These are phyloP conservation scores for Colletotrichum euphorbiae DNA, from an alignment of 2,329 filamentous ascomycete species.

Conservation along the genomic window DNA sequence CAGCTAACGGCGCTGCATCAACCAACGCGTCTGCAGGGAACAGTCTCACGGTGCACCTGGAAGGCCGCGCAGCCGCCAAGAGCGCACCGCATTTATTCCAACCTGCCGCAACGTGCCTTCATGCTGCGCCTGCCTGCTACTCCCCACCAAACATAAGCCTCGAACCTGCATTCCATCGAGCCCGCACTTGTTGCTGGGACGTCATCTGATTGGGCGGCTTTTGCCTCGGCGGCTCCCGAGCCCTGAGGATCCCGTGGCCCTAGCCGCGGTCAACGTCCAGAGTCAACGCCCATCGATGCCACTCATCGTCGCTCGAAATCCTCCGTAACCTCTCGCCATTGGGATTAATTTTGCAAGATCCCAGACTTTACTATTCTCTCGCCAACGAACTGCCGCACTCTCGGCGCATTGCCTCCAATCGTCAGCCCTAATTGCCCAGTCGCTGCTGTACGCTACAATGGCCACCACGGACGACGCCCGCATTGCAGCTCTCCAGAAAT, in stretches of 20 bases:
- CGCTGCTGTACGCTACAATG: conserved; percentile 26
- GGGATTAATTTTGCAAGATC: background rate
- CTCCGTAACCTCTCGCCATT: background rate
- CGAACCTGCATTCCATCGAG: conserved; percentile 31
- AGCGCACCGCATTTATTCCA: conserved; percentile 20
- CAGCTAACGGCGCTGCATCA: conserved; percentile 8
- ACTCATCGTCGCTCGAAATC: background rate
- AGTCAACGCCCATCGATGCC: conserved; percentile 36
- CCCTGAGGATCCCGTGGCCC: conserved; percentile 34
- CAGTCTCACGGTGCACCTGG: conserved; percentile 11
- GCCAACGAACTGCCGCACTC: background rate
- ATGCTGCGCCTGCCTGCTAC: background rate
- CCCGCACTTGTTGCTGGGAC: conserved; percentile 41
- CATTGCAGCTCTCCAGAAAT: conserved; percentile 48
- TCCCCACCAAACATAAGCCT: conserved; percentile 35
- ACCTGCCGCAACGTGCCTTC: conserved; percentile 1
- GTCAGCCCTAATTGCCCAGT: background rate
- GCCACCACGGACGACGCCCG: conserved; percentile 41
- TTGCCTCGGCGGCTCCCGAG: conserved; percentile 45
- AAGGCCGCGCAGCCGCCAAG: conserved; percentile 29
- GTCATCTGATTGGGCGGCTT: conserved; percentile 46
- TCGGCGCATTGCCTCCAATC: background rate
- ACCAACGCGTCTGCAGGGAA: conserved; percentile 18
- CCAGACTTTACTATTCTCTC: background rate
- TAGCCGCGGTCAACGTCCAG: conserved; percentile 42